Base-by-base conservation (phyloP, 2,329 filamentous ascomycete genomes). In the Lachnellula suecica region DNA sequence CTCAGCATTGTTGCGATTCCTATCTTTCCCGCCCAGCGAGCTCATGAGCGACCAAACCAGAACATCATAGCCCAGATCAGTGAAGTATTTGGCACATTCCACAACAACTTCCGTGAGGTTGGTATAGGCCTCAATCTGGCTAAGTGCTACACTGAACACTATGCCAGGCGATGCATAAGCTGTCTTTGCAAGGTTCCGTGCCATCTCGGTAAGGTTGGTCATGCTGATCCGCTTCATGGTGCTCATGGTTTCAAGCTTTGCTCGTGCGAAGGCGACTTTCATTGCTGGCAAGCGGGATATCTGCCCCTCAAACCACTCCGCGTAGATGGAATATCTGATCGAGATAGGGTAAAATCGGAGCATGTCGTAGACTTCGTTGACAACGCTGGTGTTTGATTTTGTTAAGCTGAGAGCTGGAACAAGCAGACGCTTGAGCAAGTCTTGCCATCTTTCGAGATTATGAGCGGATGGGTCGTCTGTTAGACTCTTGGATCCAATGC, bases 101-200 rank as follows among this genome's bases (percentile, higher is more conserved):
- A 97, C 92, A 56, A 99, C 90, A 4, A 91, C 90, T 56, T 96
- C 90, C 51, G 96, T 96, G 55, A 99, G 80, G 66, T 97, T 99
- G 67, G 88, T 89, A 68, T 99, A 99, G 0, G 88, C 87, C 70
- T 99, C 92, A 53, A 97, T 90, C 69, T 97, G 92, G 57, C 86
- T 86, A 52, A 99, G 83, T 6, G 92, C 91, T 51, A 93, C 88
- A 63, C 85, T 85, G 74, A 97, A 96, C 22, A 97, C 92, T 51
- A 96, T 81, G 23, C 93, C 93, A 1, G 94, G 95, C 40, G 91
- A 94, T 1, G 91, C 86, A 63, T 91, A 89, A 23, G 92, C 91
- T n/a, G 92, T 88, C 71, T 97, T 97, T 8, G 93, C 92, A 25
- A 99, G 79, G 34, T 86, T 84, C 66, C 92, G 86, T 44, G 92